phyloP scores from a whole-genome alignment of 1,284 basidiomycete species.

The Termitomyces sp. region DNA sequence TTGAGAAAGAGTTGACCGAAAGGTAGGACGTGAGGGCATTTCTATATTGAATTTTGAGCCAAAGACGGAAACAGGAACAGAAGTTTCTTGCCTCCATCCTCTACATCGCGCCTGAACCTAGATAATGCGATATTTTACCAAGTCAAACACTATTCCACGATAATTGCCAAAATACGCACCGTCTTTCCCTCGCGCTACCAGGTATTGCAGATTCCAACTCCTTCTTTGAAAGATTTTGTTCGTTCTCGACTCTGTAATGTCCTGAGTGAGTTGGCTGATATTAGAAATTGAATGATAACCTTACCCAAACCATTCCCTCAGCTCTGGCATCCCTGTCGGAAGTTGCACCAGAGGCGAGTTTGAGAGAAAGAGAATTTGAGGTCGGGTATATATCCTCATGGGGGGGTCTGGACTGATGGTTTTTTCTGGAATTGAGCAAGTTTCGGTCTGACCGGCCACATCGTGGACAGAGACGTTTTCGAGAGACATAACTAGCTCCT shows the following conservation, averaged over 20 bases:
- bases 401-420: constrained; percentile 30
- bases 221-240: constrained; percentile 58
- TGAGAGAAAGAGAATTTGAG: constrained; percentile 61
- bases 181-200: constrained; percentile 56
- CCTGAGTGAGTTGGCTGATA: constrained; percentile 21
- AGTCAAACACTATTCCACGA: constrained; percentile 6
- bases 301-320: constrained; percentile 88
- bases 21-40: constrained; percentile 55
- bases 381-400: constrained; percentile 60
- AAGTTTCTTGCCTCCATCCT: constrained; percentile 56
- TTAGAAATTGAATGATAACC: constrained; percentile 22
- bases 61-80: constrained; percentile 1
- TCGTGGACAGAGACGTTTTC: constrained; percentile 34
- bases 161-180: constrained; percentile 33
- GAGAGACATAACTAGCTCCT: constrained; percentile 29
- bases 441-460: constrained; percentile 25
- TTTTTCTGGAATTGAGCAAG: constrained; percentile 26
- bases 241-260: constrained; percentile 49
- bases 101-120: constrained; percentile 70
- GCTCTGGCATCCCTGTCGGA: constrained; percentile 70
- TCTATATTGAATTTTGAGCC: constrained; percentile 32
- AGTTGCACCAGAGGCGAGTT: constrained; percentile 73
- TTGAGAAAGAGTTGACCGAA: constrained; percentile 67
- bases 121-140: constrained; percentile 16
- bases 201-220: constrained; percentile 53